These are phyloP conservation scores for Paecilomyces formosus DNA, from an alignment of 2,329 filamentous ascomycete genomes.

Conservation along the genomic window DNA sequence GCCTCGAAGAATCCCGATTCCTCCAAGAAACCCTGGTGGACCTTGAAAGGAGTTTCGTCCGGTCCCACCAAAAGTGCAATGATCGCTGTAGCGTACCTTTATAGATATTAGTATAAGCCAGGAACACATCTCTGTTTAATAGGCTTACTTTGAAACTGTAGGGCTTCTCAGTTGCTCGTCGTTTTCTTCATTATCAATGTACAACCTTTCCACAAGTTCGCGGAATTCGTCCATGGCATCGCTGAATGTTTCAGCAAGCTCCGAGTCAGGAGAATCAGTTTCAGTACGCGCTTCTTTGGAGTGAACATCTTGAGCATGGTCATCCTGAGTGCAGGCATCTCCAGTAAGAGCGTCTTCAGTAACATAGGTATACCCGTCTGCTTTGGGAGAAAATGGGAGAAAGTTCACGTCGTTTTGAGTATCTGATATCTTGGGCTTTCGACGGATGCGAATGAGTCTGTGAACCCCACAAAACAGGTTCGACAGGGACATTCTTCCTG, in stretches of 20 bases:
- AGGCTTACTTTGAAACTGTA: neutral
- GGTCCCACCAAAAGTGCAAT: neutral
- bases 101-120: neutral
- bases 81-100: neutral
- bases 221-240: neutral
- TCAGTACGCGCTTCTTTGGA: too few species aligned
- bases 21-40: neutral
- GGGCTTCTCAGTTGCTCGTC: neutral
- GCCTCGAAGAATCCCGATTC: neutral
- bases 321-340: neutral
- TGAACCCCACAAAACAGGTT: neutral
- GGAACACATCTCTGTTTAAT: neutral
- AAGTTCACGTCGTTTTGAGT: neutral
- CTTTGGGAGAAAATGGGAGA: neutral
- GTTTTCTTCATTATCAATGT: neutral
- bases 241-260: too few species aligned
- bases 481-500: neutral
- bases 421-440: neutral
- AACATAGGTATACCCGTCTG: neutral
- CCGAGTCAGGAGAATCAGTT: too few species aligned
- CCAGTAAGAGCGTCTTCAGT: neutral
- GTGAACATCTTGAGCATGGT: neutral
- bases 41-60: neutral
- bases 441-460: neutral
- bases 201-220: neutral